phyloP scores from a whole-genome alignment of 2,329 filamentous ascomycete species.

The Calonectria hawksworthii region DNA sequence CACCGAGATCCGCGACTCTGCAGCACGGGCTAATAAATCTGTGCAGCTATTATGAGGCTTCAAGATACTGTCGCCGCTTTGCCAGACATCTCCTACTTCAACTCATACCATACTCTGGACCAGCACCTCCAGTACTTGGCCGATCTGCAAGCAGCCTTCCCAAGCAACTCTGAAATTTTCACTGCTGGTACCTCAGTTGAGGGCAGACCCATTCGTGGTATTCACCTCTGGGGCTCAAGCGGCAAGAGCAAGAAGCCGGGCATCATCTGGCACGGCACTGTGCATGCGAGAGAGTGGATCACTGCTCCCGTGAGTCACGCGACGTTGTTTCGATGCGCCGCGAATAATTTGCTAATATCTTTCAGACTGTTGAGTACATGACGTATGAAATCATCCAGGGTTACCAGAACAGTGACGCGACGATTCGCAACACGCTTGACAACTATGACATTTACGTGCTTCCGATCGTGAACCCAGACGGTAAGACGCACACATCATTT shows the following conservation, averaged over 20 bases:
- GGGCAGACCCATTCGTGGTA: background rate
- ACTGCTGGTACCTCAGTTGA: background rate
- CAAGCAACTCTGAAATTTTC: background rate
- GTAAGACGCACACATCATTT: background rate
- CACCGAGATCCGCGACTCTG: rapidly evolving
- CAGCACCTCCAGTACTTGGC: background rate
- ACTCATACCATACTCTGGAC: background rate
- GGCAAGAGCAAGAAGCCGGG: slow-evolving; percentile 63
- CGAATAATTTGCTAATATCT: background rate
- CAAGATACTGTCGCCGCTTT: background rate
- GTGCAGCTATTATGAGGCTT: background rate
- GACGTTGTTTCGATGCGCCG: no score
- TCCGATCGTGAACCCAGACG: background rate
- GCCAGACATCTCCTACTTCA: slow-evolving; percentile 4
- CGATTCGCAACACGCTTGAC: slow-evolving; percentile 4
- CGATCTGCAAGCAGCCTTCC: background rate
- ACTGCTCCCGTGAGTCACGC: slow-evolving; percentile 63
- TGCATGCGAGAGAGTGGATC: slow-evolving; percentile 74
- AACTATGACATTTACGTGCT: slow-evolving; percentile 2
- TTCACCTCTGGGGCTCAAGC: slow-evolving; percentile 62
- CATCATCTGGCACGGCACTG: slow-evolving; percentile 69
- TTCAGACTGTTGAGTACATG: background rate
- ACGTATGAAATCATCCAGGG: background rate
- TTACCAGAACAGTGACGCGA: background rate
- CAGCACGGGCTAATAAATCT: no score